Evolutionary conservation across 2,329 filamentous ascomycete genomes (phyloP), one percentile per base, ranked within the genome.

Genomic region (Trichoderma citrinoviride): DNA sequence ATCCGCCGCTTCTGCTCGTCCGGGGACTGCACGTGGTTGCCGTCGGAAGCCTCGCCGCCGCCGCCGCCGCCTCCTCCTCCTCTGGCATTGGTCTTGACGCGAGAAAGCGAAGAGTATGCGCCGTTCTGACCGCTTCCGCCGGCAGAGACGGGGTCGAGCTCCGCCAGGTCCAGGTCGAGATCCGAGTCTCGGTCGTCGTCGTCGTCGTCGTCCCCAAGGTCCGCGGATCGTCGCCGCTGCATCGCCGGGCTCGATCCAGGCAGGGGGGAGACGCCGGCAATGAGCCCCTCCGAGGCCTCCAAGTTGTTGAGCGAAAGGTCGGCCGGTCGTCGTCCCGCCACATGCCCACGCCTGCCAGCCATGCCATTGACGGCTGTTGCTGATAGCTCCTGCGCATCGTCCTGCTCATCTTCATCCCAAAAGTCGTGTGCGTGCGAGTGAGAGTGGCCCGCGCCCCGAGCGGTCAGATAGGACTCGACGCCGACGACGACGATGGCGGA

Each of bases 401-500:
- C 78, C 3, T 81, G 80, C 43, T 83, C 82, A 78, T 81, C 80
- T 40, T 83, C 82, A 78, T 83, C 83, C 75, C 81, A 84, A 40
- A 76, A 76, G 12, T 73, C 73, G 63, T 79, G 80, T 37, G 79
- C 75, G 68, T 88, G 86, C 1, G 83, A 82, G 71, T 88, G 84
- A 1, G 84, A 84, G 71, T 87, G 87, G 1, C 85, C 81, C 1
- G 86, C 87, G 49, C 87, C 87, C 63, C 86, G 78, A 2, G 89
- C 90, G 0, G 92, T 93, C 70, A 98, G 88, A 75, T 93, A 92
- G 79, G 95, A 96, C 76, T 98, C 94, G 60, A 97, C 84, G 2
- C 87, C 85, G 7, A 96, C 91, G 3, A 97, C 93, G 4, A 90
- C 80, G 66, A 96, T 82, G n/a, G 92, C 90, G 12, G 90, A 88